phyloP scores from a whole-genome alignment of 2,329 filamentous ascomycete genomes.

The Madurella fahalii region DNA sequence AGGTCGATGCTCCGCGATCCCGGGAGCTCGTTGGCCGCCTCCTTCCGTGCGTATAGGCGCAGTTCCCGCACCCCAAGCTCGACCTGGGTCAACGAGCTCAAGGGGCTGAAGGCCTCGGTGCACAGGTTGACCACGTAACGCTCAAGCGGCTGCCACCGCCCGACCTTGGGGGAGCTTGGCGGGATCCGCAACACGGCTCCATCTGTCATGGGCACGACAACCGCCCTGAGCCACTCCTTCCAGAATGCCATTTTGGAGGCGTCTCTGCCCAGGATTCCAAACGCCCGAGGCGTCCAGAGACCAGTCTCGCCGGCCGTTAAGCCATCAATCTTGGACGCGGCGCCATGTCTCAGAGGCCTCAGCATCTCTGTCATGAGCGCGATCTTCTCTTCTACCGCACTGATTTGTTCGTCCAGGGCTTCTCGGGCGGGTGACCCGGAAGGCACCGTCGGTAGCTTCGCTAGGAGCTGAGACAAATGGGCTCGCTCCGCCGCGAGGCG shows the following conservation, averaged over 20 bases:
- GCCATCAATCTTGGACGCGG: constrained; percentile 94
- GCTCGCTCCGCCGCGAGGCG: constrained; percentile 83
- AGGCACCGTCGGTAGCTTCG: constrained; percentile 72
- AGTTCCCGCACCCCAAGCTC: constrained; percentile 87
- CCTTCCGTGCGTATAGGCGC: constrained; percentile 86
- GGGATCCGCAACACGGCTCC: constrained; percentile 78
- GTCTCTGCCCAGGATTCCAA: constrained; percentile 86
- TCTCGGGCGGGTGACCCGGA: constrained; percentile 82
- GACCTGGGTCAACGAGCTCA: constrained; percentile 92
- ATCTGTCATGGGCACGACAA: constrained; percentile 94
- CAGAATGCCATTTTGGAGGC: constrained; percentile 81
- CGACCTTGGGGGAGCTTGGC: constrained; percentile 81
- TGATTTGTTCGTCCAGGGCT: constrained; percentile 86
- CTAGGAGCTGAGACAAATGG: constrained; percentile 81
- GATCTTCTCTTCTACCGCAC: constrained; percentile 94
- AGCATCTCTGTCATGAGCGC: constrained; percentile 93
- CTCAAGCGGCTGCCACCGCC: constrained; percentile 93
- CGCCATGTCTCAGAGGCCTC: constrained; percentile 85
- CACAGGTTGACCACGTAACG: constrained; percentile 96
- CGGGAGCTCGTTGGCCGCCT: constrained; percentile 88
- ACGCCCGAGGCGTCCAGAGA: constrained; percentile 91
- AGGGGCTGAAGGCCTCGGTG: constrained; percentile 86
- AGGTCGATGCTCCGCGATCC: constrained; percentile 88
- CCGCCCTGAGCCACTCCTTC: constrained; percentile 96
- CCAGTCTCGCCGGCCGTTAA: constrained; percentile 93